phyloP scores from a whole-genome alignment of 306 rosid genomes.

The Ammopiptanthus mongolicus region DNA sequence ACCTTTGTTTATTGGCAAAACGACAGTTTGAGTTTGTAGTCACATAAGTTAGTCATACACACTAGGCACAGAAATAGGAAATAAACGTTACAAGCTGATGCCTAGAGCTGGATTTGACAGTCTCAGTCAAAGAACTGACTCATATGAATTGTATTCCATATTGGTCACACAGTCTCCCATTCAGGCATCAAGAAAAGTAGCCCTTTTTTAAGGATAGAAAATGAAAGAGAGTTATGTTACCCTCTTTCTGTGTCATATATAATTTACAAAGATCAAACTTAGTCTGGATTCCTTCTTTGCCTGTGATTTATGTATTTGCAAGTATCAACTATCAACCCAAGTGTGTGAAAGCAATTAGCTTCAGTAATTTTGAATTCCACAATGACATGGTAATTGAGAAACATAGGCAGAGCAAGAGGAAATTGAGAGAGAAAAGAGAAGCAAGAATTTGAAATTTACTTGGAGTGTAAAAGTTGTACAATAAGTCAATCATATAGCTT shows the following conservation, averaged over 20 bases:
- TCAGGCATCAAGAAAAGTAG: not conserved
- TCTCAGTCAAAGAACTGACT: constrained; percentile 20
- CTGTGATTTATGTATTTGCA: not conserved
- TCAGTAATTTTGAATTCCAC: not conserved
- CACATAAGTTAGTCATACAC: not conserved
- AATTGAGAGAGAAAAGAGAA: too few species aligned
- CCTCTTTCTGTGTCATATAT: not conserved
- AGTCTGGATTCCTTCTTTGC: not conserved
- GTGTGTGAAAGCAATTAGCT: not conserved
- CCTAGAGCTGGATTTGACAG: not conserved
- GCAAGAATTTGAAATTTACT: too few species aligned
- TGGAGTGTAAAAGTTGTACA: too few species aligned
- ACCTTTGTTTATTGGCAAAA: not conserved
- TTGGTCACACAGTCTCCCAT: not conserved
- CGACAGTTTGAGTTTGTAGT: not conserved
- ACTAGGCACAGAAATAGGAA: not conserved
- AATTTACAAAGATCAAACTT: not conserved
- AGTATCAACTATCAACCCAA: not conserved
- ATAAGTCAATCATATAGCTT: too few species aligned
- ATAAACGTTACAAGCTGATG: not conserved
- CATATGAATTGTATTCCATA: not conserved
- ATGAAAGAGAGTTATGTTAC: not conserved
- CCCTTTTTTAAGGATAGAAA: not conserved
- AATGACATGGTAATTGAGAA: not conserved
- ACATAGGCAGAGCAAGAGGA: not conserved